Evolutionary conservation across 2,329 filamentous ascomycete genomes (phyloP), one percentile per base, ranked within the genome.

Genomic region (Coleophoma cylindrospora): DNA sequence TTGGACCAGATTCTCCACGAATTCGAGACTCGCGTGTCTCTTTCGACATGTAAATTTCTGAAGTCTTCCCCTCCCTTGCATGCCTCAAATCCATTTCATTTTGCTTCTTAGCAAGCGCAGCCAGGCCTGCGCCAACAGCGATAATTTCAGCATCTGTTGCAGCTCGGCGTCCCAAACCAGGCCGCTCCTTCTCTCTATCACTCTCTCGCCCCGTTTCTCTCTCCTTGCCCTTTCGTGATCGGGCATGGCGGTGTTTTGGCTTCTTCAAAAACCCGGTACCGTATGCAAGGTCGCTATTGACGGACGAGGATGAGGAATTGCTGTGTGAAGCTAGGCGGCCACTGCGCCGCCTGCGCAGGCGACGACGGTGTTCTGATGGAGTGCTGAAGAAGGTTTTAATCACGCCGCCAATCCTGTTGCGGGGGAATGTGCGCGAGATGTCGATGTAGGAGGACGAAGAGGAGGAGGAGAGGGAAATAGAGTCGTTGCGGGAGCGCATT

Each of bases 241-340:
- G 59, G 14, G 61, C 56, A 9, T 55, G 32, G 34, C 56, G 59
- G 19, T 50, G 53, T 48, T 60, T 65, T 14, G 57, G 56, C 17
- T 55, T 49, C 51, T 58, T 64, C 13, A 65, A 52, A 47, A 77
- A 84, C 14, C 81, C 83, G 49, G 70, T 74, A 10, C 84, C 84
- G 62, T 87, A 88, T 10, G 84, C 84, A 53, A 88, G 68, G 61
- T 89, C 85, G 17, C 78, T 80, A 64, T 86, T 82, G 49, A 86
- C 73, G 1, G 83, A 86, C 0, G 83, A 86, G 2, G 81, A 84
- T 1, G 83, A 87, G 2, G 79, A 84, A 59, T 83, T 86, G 49
- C 70, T 73, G 58, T 82, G 76, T 50, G 74, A 77, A 40, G 84
- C 73, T 48, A 86, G 75, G 51, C 80, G 75, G 22, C 66, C 67